These are phyloP conservation scores for Pythium utonaiense DNA, from an alignment of 352 stramenopile genomes.

Conservation along the genomic window DNA sequence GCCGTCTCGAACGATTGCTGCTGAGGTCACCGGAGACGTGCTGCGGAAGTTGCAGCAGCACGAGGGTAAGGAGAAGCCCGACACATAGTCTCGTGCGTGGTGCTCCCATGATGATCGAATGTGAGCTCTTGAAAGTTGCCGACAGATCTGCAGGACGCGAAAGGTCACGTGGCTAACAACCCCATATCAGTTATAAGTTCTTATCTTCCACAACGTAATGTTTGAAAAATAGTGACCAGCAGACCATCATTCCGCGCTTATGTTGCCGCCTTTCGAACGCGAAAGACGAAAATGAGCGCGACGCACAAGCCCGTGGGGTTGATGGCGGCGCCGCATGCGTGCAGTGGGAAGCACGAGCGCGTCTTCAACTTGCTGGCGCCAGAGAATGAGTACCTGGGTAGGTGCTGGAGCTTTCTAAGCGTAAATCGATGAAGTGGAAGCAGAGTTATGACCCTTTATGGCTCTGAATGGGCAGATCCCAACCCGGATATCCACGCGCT, in stretches of 20 bases:
- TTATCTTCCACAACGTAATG: too few relatives aligned
- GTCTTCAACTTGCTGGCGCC: conserved; percentile 44
- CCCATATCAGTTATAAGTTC: too few relatives aligned
- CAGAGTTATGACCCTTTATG: background rate
- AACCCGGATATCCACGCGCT: conserved; percentile 79
- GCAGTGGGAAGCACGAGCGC: background rate
- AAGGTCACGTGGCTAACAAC: too few relatives aligned
- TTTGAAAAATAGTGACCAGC: background rate
- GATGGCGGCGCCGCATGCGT: background rate
- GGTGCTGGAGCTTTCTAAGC: background rate
- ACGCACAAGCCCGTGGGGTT: conserved; percentile 8
- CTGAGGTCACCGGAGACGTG: background rate
- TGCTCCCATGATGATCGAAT: background rate
- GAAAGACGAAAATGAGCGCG: conserved; percentile 19
- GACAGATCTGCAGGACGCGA: background rate
- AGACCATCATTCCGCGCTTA: conserved; percentile 9
- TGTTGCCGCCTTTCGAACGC: conserved; percentile 2
- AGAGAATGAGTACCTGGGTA: conserved; percentile 69
- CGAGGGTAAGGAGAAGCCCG: background rate
- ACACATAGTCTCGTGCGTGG: background rate
- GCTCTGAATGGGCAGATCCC: conserved; percentile 50
- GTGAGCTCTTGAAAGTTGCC: background rate
- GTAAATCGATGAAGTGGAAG: background rate
- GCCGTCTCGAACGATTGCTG: background rate
- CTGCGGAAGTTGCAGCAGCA: background rate